These are phyloP conservation scores for Panellus pusillus DNA, from an alignment of 768 basidiomycete genomes.

Conservation along the genomic window DNA sequence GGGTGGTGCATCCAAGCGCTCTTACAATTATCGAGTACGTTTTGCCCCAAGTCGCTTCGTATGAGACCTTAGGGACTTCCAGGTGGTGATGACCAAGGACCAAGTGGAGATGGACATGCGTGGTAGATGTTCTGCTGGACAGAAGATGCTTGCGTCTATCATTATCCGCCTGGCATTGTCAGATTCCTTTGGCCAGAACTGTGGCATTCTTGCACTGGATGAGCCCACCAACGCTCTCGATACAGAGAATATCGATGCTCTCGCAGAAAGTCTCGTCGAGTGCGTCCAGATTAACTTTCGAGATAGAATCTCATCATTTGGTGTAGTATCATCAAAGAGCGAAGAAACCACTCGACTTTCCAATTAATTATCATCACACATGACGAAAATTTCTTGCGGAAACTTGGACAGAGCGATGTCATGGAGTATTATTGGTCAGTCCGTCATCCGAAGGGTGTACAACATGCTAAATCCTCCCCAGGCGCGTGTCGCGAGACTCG, in stretches of 20 bases:
- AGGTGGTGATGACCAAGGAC: constrained; percentile 99
- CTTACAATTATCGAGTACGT: constrained; percentile 94
- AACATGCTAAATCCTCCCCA: constrained; percentile 30
- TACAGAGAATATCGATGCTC: constrained; percentile 91
- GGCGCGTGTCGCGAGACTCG: constrained; percentile 75
- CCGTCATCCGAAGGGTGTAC: neutral
- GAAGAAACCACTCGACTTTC: constrained; percentile 87
- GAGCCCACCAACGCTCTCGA: constrained; percentile 98
- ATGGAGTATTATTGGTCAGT: constrained; percentile 93
- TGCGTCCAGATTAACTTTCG: constrained; percentile 40
- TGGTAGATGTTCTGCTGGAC: constrained; percentile 95
- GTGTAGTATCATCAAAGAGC: constrained; percentile 87
- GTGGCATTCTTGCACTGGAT: constrained; percentile 95
- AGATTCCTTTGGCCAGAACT: constrained; percentile 96
- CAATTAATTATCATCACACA: constrained; percentile 97
- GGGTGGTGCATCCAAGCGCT: constrained; percentile 82
- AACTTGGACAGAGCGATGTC: constrained; percentile 87
- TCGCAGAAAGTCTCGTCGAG: constrained; percentile 91
- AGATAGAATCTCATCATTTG: neutral
- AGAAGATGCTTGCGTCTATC: constrained; percentile 98
- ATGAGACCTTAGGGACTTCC: constrained; percentile 13
- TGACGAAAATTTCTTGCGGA: constrained; percentile 91
- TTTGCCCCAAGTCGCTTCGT: constrained; percentile 9
- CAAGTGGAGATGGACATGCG: constrained; percentile 99
- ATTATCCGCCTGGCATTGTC: constrained; percentile 96